Evolutionary conservation across 164 flowering plant species (phyloP), one percentile per base, ranked within the genome.

Genomic region (Vitis rupestris): DNA sequence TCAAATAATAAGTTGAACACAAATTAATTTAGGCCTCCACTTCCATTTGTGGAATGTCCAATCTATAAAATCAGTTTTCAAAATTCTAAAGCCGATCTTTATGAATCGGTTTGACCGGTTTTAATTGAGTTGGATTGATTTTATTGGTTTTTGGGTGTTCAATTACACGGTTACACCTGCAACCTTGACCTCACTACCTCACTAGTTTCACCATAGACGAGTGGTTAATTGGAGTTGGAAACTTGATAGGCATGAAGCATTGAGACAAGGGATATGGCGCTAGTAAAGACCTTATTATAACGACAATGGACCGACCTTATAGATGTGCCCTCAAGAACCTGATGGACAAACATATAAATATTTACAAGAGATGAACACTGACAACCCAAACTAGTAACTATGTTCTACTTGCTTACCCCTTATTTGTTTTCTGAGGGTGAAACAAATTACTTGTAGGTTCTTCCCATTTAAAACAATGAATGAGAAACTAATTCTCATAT

Each of bases 341-440:
- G 74, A 64, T 27, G 50, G 62, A 59, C 19, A 54, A 10, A 15
- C 16, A 47, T 61, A 17, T 3, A 62, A 47, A 44, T 67, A 79
- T 79, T 64, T 79, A 79, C 82, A 79, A 11, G 52, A 71, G 54
- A 67, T 37, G 37, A 67, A 67, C 50, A 30, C 75, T 44, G 48
- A 47, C 6, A 48, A 66, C 63, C 19, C 61, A 11, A 63, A 69
- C 31, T 16, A 63, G 71, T 57, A 65, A 19, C 65, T 16, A 60
- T 13, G 8, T 59, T 58, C 75, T 65, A 63, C 13, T 58, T 23
- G 53, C 37, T 57, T 55, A 59, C 68, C 69, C 27, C 7, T 37
- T 64, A 74, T 50, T 54, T 61, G 14, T 62, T 50, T 69, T 51
- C 49, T 58, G 9, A 29, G n/a, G 15, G 7, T 44, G 37, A 48